Base-by-base conservation (phyloP, 2,329 filamentous ascomycete species). In the Ceratocystis diversiconidia region DNA sequence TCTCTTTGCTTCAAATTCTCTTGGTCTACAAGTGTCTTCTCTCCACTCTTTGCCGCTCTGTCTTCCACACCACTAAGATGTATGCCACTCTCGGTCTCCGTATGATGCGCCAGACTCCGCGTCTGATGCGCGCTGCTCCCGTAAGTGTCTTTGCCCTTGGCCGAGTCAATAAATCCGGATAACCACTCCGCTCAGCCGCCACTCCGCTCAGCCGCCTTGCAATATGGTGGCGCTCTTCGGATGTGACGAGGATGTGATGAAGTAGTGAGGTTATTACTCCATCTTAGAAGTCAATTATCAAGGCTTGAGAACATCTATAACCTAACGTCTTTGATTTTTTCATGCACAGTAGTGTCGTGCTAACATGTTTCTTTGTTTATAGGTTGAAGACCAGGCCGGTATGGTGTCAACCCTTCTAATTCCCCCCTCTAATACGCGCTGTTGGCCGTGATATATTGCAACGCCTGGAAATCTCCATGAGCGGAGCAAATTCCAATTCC, bases 341-440 rank as follows among this genome's bases (percentile, higher is more conserved):
- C 17, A 32, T 36, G 17, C 17, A n/a, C 4, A 28, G 17, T 28
- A 36, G 1, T 59, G 17, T 19, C 55, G 63, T 68, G 69, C 71
- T 73, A 69, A 73, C 70, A 41, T 67, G 55, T 69, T 64, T 70
- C 66, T 65, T 70, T 66, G 69, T 69, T 41, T 73, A 72, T 71
- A 87, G 84, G 83, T 83, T 72, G 84, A 87, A 77, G 83, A 86
- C 73, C 84, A 86, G 75, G 79, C 80, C 72, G 84, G 84, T 87
- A 85, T 70, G 84, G 83, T 67, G 65, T 30, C 19, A 61, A 15
- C 32, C 46, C 46, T 30, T 32, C n/a, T 32, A 46, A 41, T 36
- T n/a, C 12, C 19, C 28, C 36, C 32, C 25, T 36, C 1, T 2
- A 55, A 50, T n/a, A 46, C 41, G 60, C n/a, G 19, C 52, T 32